Percentiles rank a stretch among this genome's conserved stretches.
These are phyloP conservation scores for Wickerhamiella australiensis DNA, from an alignment of 805 yeast genomes.

Conservation along the genomic window DNA sequence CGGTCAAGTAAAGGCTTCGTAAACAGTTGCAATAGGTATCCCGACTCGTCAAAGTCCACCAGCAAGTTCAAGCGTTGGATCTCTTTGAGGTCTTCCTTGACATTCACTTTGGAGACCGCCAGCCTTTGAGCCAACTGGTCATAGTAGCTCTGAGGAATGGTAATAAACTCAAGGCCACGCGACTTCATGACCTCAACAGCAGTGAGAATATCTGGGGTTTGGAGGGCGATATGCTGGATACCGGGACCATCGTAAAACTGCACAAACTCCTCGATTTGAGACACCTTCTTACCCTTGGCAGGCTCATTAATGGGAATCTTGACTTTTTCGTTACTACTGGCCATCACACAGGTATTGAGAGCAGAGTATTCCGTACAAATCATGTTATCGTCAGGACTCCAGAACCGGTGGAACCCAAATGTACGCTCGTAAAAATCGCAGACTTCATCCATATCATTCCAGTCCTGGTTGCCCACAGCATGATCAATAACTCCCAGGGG, in stretches of 20 bases:
- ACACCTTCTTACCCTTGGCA: conserved; percentile 48
- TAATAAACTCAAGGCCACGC: conserved; percentile 63
- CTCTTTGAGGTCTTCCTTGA: conserved; percentile 41
- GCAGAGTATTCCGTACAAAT: conserved; percentile 62
- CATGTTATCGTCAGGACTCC: conserved; percentile 76
- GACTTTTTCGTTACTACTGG: conserved; percentile 48
- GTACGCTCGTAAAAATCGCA: conserved; percentile 49
- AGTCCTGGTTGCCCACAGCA: conserved; percentile 65
- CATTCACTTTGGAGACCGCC: conserved; percentile 32
- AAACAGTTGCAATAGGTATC: conserved; percentile 71
- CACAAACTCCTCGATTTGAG: conserved; percentile 74
- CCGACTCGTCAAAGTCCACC: conserved; percentile 64
- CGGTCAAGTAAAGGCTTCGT: conserved; percentile 65
- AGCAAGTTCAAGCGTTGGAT: conserved; percentile 46
- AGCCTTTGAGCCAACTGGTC: conserved; percentile 37
- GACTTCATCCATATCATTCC: conserved; percentile 50
- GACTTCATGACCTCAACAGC: conserved; percentile 41
- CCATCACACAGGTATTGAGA: conserved; percentile 63
- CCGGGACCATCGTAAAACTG: conserved; percentile 72
- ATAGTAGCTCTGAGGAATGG: conserved; percentile 49
- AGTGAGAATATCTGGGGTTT: conserved; percentile 46
- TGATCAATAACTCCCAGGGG: conserved; percentile 48
- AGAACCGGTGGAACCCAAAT: conserved; percentile 64
- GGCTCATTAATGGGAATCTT: conserved; percentile 85
- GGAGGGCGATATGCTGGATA: conserved; percentile 68